phyloP scores from a whole-genome alignment of 352 stramenopile genomes.

The Aphanomyces invadans region DNA sequence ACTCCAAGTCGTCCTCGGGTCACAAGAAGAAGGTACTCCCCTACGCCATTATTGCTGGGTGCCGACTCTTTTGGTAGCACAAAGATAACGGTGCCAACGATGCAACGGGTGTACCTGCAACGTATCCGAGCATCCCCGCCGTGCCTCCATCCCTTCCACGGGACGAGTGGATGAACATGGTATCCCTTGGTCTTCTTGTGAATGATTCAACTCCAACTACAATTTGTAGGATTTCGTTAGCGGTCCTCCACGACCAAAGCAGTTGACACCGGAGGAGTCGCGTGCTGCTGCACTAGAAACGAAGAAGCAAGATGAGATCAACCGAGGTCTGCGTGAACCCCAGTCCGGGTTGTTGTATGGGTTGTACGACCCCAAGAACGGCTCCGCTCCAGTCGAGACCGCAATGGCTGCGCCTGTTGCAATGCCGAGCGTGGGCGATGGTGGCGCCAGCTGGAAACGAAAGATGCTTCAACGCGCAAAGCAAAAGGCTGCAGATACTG shows the following conservation, averaged over 20 bases:
- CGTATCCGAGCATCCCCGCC: background rate
- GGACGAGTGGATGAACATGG: slow-evolving; percentile 80
- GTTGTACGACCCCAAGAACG: slow-evolving; percentile 71
- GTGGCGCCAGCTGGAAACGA: slow-evolving; percentile 68
- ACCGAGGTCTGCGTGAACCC: slow-evolving; percentile 59
- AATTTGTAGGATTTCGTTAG: slow-evolving; percentile 42
- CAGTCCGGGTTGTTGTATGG: slow-evolving; percentile 72
- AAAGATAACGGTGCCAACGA: slow-evolving; percentile 24
- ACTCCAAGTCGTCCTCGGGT: background rate
- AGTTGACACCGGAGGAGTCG: slow-evolving; percentile 33
- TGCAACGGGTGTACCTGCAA: background rate
- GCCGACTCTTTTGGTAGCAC: slow-evolving; percentile 17
- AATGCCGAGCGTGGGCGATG: slow-evolving; percentile 45
- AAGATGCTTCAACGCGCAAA: slow-evolving; percentile 78
- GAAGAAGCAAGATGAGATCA: slow-evolving; percentile 66
- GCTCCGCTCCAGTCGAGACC: background rate
- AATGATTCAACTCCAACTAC: background rate
- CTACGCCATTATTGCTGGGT: background rate
- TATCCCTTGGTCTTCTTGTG: slow-evolving; percentile 17
- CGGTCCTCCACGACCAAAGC: slow-evolving; percentile 23
- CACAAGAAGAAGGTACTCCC: slow-evolving; percentile 31
- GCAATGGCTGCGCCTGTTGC: background rate
- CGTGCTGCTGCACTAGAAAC: slow-evolving; percentile 40
- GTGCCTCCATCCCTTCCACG: slow-evolving; percentile 29
- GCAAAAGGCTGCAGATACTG: slow-evolving; percentile 46